A percentile compares a stretch with the other conserved stretches of the same genome.
Conservation (phyloP, 1,284 basidiomycete species). For the Malassezia vespertilionis region DNA sequence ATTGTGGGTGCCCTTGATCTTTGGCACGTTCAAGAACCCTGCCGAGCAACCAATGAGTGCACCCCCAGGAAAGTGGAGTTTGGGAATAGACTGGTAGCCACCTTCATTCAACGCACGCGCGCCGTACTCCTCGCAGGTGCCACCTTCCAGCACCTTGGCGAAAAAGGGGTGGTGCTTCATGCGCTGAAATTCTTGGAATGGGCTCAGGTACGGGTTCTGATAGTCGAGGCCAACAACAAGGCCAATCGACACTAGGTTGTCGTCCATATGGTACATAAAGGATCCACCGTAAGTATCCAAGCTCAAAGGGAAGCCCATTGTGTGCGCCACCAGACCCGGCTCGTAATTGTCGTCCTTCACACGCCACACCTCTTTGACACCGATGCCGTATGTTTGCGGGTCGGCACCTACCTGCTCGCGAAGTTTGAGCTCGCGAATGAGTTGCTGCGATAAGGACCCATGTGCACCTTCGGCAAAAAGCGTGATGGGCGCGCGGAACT, state of each 20-base stretch:
- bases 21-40: constrained; percentile 86
- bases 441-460: constrained; percentile 75
- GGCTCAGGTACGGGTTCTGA: constrained; percentile 81
- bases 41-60: constrained; percentile 90
- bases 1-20: constrained; percentile 99
- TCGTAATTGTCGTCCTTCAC: constrained; percentile 66
- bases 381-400: constrained; percentile 91
- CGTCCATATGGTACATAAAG: constrained; percentile 92
- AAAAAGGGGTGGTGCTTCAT: constrained; percentile 98
- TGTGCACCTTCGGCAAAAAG: constrained; percentile 94
- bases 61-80: constrained; percentile 85
- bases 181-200: constrained; percentile 84
- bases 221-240: constrained; percentile 91
- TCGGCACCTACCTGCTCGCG: constrained; percentile 59
- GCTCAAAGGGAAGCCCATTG: constrained; percentile 84
- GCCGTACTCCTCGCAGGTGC: constrained; percentile 75
- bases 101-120: constrained; percentile 87
- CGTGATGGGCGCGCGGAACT: constrained; percentile 84
- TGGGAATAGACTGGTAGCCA: constrained; percentile 82
- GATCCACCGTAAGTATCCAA: constrained; percentile 81
- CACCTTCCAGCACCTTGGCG: constrained; percentile 64
- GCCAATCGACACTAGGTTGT: constrained; percentile 78
- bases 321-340: constrained; percentile 80
- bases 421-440: constrained; percentile 67
- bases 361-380: constrained; percentile 95